Evolutionary conservation across 73 alveolate species (phyloP).

Genomic region (Stentor roeselii): DNA sequence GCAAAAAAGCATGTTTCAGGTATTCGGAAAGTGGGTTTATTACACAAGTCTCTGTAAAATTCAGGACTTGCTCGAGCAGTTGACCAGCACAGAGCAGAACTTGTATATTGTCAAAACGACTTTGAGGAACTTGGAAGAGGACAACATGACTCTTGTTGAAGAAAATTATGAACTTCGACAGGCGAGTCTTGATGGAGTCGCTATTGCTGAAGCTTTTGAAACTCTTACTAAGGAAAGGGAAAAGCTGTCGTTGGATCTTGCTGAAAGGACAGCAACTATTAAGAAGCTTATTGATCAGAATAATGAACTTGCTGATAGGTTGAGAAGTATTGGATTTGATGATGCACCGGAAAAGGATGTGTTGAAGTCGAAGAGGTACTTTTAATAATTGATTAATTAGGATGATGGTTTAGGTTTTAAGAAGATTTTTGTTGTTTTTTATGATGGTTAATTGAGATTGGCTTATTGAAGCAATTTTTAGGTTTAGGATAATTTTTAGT

Average conservation of each 20-base stretch:
- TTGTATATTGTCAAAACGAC: constrained; percentile 28
- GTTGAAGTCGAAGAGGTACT: background rate
- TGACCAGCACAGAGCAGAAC: constrained; percentile 27
- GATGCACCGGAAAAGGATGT: constrained; percentile 21
- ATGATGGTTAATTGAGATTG: too few relatives aligned
- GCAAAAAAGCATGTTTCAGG: constrained; percentile 29
- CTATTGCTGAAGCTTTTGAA: constrained; percentile 69
- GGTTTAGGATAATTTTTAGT: too few relatives aligned
- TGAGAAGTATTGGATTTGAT: constrained; percentile 35
- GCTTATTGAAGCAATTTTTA: too few relatives aligned
- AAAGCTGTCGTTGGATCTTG: constrained; percentile 45
- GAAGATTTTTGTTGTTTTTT: too few relatives aligned
- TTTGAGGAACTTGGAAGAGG: constrained; percentile 33
- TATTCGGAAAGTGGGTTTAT: constrained; percentile 7
- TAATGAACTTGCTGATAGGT: constrained; percentile 36
- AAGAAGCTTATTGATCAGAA: constrained; percentile 64
- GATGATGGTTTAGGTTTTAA: too few relatives aligned
- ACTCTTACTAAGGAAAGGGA: constrained; percentile 63
- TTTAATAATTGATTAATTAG: too few relatives aligned
- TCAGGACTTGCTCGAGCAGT: constrained; percentile 8
- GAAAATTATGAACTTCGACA: constrained; percentile 65
- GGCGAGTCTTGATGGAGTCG: constrained; percentile 70
- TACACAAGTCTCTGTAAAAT: background rate
- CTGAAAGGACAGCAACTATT: constrained; percentile 51
- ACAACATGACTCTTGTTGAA: constrained; percentile 34